phyloP scores from a whole-genome alignment of 768 basidiomycete species.

The Lentinula sp. region DNA sequence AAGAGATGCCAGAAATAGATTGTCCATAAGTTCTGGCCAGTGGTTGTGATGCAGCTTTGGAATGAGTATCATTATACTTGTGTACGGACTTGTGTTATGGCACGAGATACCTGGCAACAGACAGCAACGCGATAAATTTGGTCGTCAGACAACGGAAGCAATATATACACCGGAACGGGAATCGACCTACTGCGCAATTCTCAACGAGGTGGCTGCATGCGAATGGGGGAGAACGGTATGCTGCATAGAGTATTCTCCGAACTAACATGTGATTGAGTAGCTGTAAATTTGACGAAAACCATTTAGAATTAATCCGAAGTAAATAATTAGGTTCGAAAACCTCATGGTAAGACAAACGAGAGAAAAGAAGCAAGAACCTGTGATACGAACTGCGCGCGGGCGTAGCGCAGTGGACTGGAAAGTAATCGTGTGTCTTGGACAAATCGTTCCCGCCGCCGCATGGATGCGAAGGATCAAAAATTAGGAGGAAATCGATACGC shows the following conservation, averaged over 20 bases:
- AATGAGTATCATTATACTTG: too few species aligned
- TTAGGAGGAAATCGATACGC: too few species aligned
- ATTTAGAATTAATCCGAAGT: background rate
- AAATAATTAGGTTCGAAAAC: background rate
- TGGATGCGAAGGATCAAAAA: too few species aligned
- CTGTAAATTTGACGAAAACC: background rate
- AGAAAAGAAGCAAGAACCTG: background rate
- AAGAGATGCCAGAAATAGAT: background rate
- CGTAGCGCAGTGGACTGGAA: too few species aligned
- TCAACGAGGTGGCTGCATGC: background rate
- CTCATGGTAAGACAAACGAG: background rate
- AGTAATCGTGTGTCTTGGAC: too few species aligned
- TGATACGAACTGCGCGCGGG: background rate
- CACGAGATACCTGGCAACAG: background rate
- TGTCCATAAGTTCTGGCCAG: background rate
- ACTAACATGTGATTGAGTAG: background rate
- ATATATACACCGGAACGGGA: background rate
- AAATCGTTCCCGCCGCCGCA: too few species aligned
- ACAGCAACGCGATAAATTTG: background rate
- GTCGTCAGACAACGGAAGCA: background rate
- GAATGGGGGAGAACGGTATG: background rate
- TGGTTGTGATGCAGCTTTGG: background rate
- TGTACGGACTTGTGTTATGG: background rate
- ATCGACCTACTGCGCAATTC: background rate
- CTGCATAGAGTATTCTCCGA: background rate